These are phyloP conservation scores for Venturia asperata DNA, from an alignment of 2,329 filamentous ascomycete species.

Conservation along the genomic window DNA sequence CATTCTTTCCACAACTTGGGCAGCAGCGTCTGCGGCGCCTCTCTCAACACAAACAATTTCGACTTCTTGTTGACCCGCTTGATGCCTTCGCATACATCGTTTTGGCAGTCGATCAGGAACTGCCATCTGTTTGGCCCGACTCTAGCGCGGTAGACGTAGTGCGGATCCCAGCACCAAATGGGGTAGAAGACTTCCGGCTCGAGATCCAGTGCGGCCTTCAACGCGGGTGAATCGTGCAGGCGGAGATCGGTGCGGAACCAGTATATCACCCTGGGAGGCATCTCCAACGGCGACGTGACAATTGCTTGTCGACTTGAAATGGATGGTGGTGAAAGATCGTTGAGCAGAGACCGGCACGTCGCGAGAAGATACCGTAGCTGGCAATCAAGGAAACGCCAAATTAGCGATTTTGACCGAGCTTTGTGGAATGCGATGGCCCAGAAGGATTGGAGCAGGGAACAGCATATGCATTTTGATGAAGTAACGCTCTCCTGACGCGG, in stretches of 20 bases:
- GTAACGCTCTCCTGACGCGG: background rate
- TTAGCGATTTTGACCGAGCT: background rate
- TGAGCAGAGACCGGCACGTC: background rate
- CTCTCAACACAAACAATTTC: constrained; percentile 64
- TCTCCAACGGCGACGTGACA: background rate
- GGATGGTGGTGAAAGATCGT: background rate
- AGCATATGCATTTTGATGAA: background rate
- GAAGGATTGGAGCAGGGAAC: background rate
- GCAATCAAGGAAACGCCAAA: background rate
- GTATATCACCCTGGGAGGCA: constrained; percentile 53
- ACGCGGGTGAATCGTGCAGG: constrained; percentile 67
- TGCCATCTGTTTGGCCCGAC: constrained; percentile 69
- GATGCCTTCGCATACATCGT: constrained; percentile 60
- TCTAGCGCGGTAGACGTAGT: constrained; percentile 67
- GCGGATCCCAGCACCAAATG: constrained; percentile 74
- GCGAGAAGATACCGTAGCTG: background rate
- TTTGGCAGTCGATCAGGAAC: constrained; percentile 68
- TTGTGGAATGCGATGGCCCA: background rate
- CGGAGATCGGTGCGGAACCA: constrained; percentile 75
- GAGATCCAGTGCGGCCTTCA: constrained; percentile 64
- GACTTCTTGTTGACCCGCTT: constrained; percentile 62
- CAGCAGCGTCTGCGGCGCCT: constrained; percentile 63
- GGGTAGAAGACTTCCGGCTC: constrained; percentile 63
- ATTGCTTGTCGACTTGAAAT: background rate
- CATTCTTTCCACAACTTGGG: constrained; percentile 67